Base-by-base conservation (phyloP, 2,329 filamentous ascomycete genomes). In the Trichophyton verrucosum region DNA sequence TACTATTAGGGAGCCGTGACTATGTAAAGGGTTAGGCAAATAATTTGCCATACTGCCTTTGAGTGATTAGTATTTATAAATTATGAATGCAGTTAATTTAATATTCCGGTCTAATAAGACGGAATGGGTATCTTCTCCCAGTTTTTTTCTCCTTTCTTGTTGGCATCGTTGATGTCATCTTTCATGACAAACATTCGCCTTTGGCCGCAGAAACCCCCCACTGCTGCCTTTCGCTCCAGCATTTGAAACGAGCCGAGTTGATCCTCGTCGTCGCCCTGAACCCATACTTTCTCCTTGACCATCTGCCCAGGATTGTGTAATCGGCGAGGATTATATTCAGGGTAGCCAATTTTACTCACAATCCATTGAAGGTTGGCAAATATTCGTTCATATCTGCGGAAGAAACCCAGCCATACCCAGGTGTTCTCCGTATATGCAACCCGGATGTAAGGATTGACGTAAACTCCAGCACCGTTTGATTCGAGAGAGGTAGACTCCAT, bases 111-210 rank as follows among this genome's bases (percentile, higher is more conserved):
- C 40, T 44, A 44, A n/a, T 17, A 17, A 15, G 11, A 20, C 27
- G 59, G 60, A 40, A 61, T 49, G 2, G 59, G 60, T 44, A 61
- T 13, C 20, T 59, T 63, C 17, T 61, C 56, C 61, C 61, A 63
- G n/a, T 63, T 63, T 24, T 61, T 63, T 36, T 46, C 60, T 7
- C 59, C 59, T 2, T 38, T 38, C 36, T 33, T 51, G 44, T 63
- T 63, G 11, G 61, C 61, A 27, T 40, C 38, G 30, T 47, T 40
- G 15, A 61, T 17, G 55, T 63, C 60, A 40, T 53, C 44, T 24
- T 61, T 61, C 61, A 63, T 63, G 22, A 63, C 27, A 36, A 63
- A 63, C 60, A 63, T 61, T 38, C 61, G 56, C 38, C 60, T 59
- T 38, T 63, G 61, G 9, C 61, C 61, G 49, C 61, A 63, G 20